Percentiles rank a stretch among this genome's conserved stretches.
phyloP scores from a whole-genome alignment of 2,329 filamentous ascomycete species.

The Paecilomyces dactylethromorphus region DNA sequence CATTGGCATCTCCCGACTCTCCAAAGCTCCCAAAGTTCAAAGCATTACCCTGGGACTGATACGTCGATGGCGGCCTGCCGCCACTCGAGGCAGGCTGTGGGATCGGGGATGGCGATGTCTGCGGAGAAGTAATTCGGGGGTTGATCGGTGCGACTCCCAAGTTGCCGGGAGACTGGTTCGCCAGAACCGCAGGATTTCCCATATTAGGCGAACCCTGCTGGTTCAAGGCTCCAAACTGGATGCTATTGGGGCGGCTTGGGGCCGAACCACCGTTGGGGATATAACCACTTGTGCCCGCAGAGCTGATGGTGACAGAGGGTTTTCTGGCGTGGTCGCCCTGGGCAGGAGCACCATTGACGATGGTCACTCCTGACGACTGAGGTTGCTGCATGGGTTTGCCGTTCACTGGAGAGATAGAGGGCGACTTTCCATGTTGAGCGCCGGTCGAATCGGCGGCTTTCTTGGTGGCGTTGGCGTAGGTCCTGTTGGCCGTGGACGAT shows the following conservation, averaged over 20 bases:
- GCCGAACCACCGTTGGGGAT: slow-evolving; percentile 68
- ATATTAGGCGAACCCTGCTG: slow-evolving; percentile 57
- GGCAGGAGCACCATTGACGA: slow-evolving; percentile 58
- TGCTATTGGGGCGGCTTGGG: slow-evolving; percentile 46
- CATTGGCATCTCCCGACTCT: slow-evolving; percentile 61
- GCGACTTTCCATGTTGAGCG: slow-evolving; percentile 52
- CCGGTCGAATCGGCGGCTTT: slow-evolving; percentile 47
- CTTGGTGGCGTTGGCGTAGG: slow-evolving; percentile 58
- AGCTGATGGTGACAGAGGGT: slow-evolving; percentile 84
- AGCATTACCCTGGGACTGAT: slow-evolving; percentile 64
- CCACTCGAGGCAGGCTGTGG: slow-evolving; percentile 81
- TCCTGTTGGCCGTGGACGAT: slow-evolving; percentile 47
- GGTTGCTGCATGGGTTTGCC: slow-evolving; percentile 59
- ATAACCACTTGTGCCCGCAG: slow-evolving; percentile 69
- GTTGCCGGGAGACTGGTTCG: slow-evolving; percentile 33
- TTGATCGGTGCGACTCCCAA: slow-evolving; percentile 51
- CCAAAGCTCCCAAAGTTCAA: slow-evolving; percentile 77
- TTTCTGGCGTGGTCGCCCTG: slow-evolving; percentile 72
- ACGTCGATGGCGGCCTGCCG: slow-evolving; percentile 69
- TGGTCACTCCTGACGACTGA: slow-evolving; percentile 44
- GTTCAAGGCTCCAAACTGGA: slow-evolving; percentile 74
- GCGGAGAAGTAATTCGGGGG: slow-evolving; percentile 73
- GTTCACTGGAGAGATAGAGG: slow-evolving; percentile 74
- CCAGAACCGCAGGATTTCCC: slow-evolving; percentile 52
- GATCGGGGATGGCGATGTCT: slow-evolving; percentile 86